These are phyloP conservation scores for Monascus ruber DNA, from an alignment of 2,329 filamentous ascomycete species.

Conservation along the genomic window DNA sequence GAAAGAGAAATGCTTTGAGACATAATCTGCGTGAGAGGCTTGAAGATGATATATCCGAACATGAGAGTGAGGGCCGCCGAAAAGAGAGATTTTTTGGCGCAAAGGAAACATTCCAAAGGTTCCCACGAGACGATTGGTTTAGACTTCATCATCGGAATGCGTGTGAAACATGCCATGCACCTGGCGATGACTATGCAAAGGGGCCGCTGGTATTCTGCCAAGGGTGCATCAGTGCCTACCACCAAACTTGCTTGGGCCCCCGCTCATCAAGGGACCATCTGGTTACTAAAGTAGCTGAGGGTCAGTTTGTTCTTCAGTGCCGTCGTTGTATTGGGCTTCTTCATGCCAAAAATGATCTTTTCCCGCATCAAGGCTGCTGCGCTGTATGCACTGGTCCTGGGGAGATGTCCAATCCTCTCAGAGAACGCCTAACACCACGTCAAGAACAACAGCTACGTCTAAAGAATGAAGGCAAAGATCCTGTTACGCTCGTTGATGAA, in stretches of 20 bases:
- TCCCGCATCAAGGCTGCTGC: constrained; percentile 62
- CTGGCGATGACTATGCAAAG: constrained; percentile 44
- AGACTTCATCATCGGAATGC: constrained; percentile 53
- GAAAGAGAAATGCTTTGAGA: constrained; percentile 14
- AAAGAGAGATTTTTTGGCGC: constrained; percentile 42
- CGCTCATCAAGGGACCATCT: constrained; percentile 70
- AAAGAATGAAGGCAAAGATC: constrained; percentile 69
- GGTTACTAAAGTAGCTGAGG: constrained; percentile 69
- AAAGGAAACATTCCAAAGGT: constrained; percentile 59
- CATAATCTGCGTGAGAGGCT: constrained; percentile 35
- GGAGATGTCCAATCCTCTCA: constrained; percentile 61
- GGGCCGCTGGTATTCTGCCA: constrained; percentile 77
- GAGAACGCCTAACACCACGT: constrained; percentile 57
- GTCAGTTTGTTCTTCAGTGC: constrained; percentile 80
- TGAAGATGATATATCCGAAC: constrained; percentile 27
- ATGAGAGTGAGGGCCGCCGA: constrained; percentile 36
- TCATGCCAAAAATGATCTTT: constrained; percentile 54
- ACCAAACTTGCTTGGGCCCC: constrained; percentile 69
- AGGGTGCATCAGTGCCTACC: constrained; percentile 74
- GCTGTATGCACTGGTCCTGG: constrained; percentile 57
- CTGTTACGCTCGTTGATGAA: constrained; percentile 52
- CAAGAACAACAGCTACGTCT: constrained; percentile 76
- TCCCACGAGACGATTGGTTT: constrained; percentile 56
- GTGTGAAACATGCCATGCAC: constrained; percentile 61
- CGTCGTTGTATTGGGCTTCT: constrained; percentile 64